Conservation (phyloP, 2,329 filamentous ascomycete species). For the Alternaria sp. region DNA sequence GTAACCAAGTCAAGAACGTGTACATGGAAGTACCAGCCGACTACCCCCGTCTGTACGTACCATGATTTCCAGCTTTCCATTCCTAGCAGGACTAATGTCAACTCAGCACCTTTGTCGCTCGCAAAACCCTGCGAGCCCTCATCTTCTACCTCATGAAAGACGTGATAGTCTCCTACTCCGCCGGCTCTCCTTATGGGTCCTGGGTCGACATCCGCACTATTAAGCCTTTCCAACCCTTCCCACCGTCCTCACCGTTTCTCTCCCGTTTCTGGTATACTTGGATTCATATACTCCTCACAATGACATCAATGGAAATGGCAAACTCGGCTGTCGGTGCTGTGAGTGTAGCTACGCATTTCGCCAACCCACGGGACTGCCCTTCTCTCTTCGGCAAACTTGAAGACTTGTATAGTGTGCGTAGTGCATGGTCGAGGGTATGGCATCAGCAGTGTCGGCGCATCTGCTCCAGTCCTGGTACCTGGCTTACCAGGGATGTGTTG, state of each 20-base stretch:
- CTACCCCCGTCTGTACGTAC: slow-evolving; percentile 34
- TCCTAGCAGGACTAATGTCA: background rate
- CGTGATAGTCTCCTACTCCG: slow-evolving; percentile 24
- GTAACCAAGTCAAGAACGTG: slow-evolving; percentile 40
- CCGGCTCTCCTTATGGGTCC: slow-evolving; percentile 32
- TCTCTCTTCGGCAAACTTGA: slow-evolving; percentile 32
- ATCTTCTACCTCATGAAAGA: slow-evolving; percentile 29
- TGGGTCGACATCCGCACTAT: slow-evolving; percentile 26
- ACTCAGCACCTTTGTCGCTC: slow-evolving; percentile 31
- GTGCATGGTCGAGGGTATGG: slow-evolving; percentile 38
- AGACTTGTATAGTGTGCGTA: slow-evolving; percentile 29
- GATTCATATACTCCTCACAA: slow-evolving; percentile 33
- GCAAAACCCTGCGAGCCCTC: slow-evolving; percentile 23
- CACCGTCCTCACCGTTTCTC: slow-evolving; percentile 15
- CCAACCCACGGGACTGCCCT: slow-evolving; percentile 38
- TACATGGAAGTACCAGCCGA: slow-evolving; percentile 24
- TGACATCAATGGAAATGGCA: slow-evolving; percentile 25
- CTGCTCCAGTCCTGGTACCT: slow-evolving; percentile 28
- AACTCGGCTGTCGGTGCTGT: slow-evolving; percentile 23
- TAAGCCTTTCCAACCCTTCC: slow-evolving; percentile 12
- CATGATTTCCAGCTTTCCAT: background rate
- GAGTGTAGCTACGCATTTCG: slow-evolving; percentile 26
- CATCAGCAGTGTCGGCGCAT: slow-evolving; percentile 37
- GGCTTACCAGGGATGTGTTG: slow-evolving; percentile 30
- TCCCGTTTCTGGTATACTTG: slow-evolving; percentile 26